A percentile compares a stretch with the other conserved stretches of the same genome.
Evolutionary conservation across 139 green algal species (phyloP).

Genomic region (Micractinium sp.): DNA sequence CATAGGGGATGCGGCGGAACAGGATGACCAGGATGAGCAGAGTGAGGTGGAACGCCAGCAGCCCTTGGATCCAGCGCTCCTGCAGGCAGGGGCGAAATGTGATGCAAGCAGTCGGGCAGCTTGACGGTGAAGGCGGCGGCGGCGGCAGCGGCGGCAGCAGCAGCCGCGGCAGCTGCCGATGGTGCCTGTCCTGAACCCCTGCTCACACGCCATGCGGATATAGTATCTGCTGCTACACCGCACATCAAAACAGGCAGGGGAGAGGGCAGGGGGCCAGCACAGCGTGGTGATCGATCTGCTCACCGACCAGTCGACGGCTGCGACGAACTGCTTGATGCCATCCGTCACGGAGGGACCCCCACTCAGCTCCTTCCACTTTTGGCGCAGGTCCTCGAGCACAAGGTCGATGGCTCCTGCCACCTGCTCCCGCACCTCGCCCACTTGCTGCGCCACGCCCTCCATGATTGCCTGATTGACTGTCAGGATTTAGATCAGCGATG

Average conservation of each 20-base stretch:
- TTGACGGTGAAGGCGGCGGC: not conserved
- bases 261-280: not conserved
- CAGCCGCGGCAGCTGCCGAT: not conserved
- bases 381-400: conserved; percentile 36
- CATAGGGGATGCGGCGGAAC: conserved; percentile 29
- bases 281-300: not conserved
- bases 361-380: conserved; percentile 36
- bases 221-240: not conserved
- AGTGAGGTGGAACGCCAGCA: conserved; percentile 49
- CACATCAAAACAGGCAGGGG: not conserved
- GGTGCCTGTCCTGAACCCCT: not conserved
- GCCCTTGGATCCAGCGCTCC: conserved; percentile 57
- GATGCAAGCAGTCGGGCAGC: not conserved
- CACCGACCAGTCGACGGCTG: conserved; percentile 62
- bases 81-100: conserved; percentile 9
- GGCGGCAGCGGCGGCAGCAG: not conserved
- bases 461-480: not conserved
- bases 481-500: no score
- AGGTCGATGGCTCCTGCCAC: conserved; percentile 9
- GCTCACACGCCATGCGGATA: not conserved
- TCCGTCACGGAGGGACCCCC: conserved; percentile 41
- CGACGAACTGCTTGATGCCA: conserved; percentile 42
- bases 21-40: conserved; percentile 49
- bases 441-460: conserved; percentile 10
- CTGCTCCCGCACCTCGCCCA: conserved; percentile 5